A percentile compares a stretch with the other conserved stretches of the same genome.
Evolutionary conservation across 2,329 filamentous ascomycete genomes (phyloP).

Genomic region (Graphilbum fragrans): DNA sequence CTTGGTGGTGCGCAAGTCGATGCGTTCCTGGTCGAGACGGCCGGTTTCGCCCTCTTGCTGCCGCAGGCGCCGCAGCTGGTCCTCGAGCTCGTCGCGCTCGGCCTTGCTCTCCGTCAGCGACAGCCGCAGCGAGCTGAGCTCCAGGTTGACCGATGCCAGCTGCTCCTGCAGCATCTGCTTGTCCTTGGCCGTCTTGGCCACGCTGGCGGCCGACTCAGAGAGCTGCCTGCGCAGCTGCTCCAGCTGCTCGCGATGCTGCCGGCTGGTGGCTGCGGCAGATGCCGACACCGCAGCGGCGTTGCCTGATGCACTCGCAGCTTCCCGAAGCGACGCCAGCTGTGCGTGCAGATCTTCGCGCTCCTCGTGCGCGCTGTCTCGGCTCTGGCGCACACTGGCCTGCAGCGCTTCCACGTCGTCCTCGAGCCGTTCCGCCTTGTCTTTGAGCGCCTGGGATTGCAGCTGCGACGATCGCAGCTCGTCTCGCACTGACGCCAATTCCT

Average conservation of each 20-base stretch:
- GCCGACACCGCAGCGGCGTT: not conserved
- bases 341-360: slow-evolving; percentile 30
- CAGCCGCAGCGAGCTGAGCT: slow-evolving; percentile 46
- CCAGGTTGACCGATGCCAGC: slow-evolving; percentile 43
- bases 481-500: slow-evolving; percentile 51
- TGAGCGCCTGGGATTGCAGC: slow-evolving; percentile 47
- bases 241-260: slow-evolving; percentile 27
- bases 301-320: slow-evolving; percentile 12
- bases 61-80: slow-evolving; percentile 41
- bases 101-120: slow-evolving; percentile 46
- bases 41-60: slow-evolving; percentile 46
- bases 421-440: slow-evolving; percentile 53
- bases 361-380: slow-evolving; percentile 29
- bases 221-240: slow-evolving; percentile 44
- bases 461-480: slow-evolving; percentile 61
- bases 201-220: slow-evolving; percentile 43
- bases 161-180: slow-evolving; percentile 53
- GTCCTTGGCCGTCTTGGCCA: slow-evolving; percentile 45
- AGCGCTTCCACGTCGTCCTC: slow-evolving; percentile 70
- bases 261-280: slow-evolving; percentile 12
- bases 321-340: slow-evolving; percentile 26
- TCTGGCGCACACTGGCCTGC: slow-evolving; percentile 44
- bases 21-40: slow-evolving; percentile 54
- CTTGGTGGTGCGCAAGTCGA: slow-evolving; percentile 56
- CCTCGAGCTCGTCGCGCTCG: slow-evolving; percentile 55